phyloP scores from a whole-genome alignment of 257 asterid genomes.

The Solanum chiquidenum region DNA sequence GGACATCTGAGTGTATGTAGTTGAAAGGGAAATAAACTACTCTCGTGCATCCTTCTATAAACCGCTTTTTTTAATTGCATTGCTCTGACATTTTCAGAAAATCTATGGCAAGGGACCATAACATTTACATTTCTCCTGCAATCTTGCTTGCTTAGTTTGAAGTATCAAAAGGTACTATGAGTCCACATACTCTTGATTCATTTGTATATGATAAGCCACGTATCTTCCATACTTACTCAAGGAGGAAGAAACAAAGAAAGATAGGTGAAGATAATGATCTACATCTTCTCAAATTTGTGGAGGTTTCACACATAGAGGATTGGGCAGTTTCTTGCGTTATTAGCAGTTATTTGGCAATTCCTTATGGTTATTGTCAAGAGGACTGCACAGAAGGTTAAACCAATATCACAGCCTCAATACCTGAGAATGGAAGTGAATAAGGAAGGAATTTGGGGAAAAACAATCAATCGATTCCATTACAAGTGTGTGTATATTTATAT shows the following conservation, averaged over 20 bases:
- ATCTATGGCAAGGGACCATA: background rate
- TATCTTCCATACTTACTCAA: background rate
- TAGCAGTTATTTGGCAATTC: background rate
- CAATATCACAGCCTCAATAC: background rate
- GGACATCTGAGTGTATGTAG: background rate
- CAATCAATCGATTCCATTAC: background rate
- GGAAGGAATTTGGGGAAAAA: background rate
- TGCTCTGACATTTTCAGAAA: background rate
- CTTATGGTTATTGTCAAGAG: background rate
- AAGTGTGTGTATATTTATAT: background rate
- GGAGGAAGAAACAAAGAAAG: background rate
- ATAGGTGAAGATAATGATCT: background rate
- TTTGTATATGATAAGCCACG: background rate
- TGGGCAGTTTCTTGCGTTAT: background rate
- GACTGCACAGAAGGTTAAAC: background rate
- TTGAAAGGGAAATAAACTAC: background rate
- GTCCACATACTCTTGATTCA: background rate
- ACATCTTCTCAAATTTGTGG: background rate
- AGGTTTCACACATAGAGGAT: background rate
- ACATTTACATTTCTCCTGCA: background rate
- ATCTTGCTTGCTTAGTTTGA: background rate
- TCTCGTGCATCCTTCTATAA: background rate
- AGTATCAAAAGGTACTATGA: background rate
- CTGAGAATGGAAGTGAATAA: background rate
- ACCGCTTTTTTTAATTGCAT: background rate